Evolutionary conservation across 2,329 filamentous ascomycete genomes (phyloP), one percentile per base, ranked within the genome.

Genomic region (Dothidotthia symphoricarpi): DNA sequence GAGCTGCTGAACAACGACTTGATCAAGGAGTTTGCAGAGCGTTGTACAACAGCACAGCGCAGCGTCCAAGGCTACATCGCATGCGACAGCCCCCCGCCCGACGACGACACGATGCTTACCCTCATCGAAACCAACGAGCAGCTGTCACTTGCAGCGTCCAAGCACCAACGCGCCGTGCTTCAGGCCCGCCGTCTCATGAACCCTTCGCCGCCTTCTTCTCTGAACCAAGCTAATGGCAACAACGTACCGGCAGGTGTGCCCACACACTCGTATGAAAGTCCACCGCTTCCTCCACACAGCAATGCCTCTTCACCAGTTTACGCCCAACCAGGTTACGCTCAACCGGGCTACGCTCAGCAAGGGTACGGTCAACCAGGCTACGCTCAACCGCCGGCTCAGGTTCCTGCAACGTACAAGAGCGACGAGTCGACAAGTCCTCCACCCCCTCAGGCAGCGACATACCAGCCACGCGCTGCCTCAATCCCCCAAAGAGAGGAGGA

Each of bases 51-150:
- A 38, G 91, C 91, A 4, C 84, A 86, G 35, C 78, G 83, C 36
- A 88, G 85, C 59, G 82, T 97, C 53, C 89, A 96, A 59, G 75
- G 76, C 22, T 97, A 94, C 69, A 95, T 97, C 74, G 76, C 82
- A 28, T 80, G 83, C 31, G 82, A 85, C 39, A 79, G 88, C 61
- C 90, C 91, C 0, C 64, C 80, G 1, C 90, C 91, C 0, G 93
- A 97, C 65, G 91, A 95, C 57, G 85, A 95, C 52, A 97, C 91
- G 1, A 88, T 97, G 78, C 82, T 93, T 61, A 90, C 82, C 11
- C 73, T 98, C 45, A 95, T 98, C 58, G 89, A 96, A 66, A 93
- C 88, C 11, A 95, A 95, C 63, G 93, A 97, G 67, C 86, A 91
- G 61, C 75, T 98, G 19, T 86, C 88, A 44, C 80, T 86, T 29